Evolutionary conservation across 768 basidiomycete genomes (phyloP), one percentile per base, ranked within the genome.

Genomic region (Coprinopsis cinerea): DNA sequence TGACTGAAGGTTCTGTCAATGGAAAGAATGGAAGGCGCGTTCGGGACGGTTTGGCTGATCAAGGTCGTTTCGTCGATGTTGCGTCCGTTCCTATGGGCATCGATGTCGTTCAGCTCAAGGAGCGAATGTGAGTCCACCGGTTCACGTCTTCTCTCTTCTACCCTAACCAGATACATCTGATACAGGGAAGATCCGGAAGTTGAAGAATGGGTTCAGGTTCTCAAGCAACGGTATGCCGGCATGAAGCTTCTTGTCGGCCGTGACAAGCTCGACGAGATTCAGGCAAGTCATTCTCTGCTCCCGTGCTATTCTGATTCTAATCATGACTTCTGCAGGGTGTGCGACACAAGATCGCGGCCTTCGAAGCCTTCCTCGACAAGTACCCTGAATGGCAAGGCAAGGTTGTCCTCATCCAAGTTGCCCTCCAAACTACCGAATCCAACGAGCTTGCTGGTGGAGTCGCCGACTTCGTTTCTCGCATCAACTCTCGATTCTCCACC

Each of bases 71-170:
- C 57, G 84, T 92, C 20, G 87, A 92, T 57, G 88, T 92, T 13
- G 87, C 83, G 1, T 86, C 87, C n/a, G 89, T 91, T 61, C 87
- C 90, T 0, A 91, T 92, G 81, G 89, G 91, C 4, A 92, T 93
- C 49, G 90, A 93, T 59, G 87, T 92, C 4, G 66, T 67, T 47
- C 73, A 78, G 44, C 64, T 92, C 39, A 79, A 78, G 53, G 74
- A 79, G 55, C 83, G 83, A 65, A 83, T 79, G 84, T 83, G 28
- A 23, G 64, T 49, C n/a, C n/a, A n/a, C n/a, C n/a, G n/a, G n/a
- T n/a, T n/a, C n/a, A n/a, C n/a, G n/a, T n/a, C n/a, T n/a, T n/a
- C n/a, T n/a, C n/a, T n/a, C n/a, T n/a, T n/a, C n/a, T n/a, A n/a
- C n/a, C n/a, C n/a, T n/a, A n/a, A n/a, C n/a, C n/a, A n/a, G n/a